Evolutionary conservation across 495 filamentous ascomycete species (phyloP).

Genomic region (Aspergillus homomorphus): DNA sequence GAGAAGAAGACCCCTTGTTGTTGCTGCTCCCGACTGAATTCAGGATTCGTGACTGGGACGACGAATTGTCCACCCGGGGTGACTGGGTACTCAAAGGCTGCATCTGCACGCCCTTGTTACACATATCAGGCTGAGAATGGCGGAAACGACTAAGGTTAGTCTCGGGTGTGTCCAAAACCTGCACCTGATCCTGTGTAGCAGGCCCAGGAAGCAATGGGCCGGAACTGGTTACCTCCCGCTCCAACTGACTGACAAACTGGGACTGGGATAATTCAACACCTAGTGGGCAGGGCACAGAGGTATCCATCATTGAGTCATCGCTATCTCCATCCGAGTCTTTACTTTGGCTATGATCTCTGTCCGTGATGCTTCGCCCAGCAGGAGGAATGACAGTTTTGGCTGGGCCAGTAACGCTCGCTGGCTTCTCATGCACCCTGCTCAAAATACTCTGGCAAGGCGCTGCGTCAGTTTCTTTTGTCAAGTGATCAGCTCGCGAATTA

Average conservation of each 20-base stretch:
- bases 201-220: slow-evolving; percentile 23
- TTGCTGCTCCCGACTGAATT: slow-evolving; percentile 29
- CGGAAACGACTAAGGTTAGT: slow-evolving; percentile 12
- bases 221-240: slow-evolving; percentile 24
- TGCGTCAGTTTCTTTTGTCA: background rate
- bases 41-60: slow-evolving; percentile 38
- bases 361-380: background rate
- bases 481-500: background rate
- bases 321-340: slow-evolving; percentile 28
- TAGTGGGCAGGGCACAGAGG: slow-evolving; percentile 50
- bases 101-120: background rate
- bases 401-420: background rate
- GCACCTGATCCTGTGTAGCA: slow-evolving; percentile 24
- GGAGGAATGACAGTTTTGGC: background rate
- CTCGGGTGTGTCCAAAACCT: slow-evolving; percentile 39
- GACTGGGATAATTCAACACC: slow-evolving; percentile 27
- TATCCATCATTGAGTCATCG: slow-evolving; percentile 54
- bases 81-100: slow-evolving; percentile 14
- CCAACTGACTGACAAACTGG: slow-evolving; percentile 27
- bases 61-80: slow-evolving; percentile 32
- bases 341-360: background rate
- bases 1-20: slow-evolving; percentile 23
- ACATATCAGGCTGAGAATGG: slow-evolving; percentile 3
- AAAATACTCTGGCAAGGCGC: background rate
- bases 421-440: background rate